Evolutionary conservation across 192 early-diverging fungal genomes (phyloP).

Genomic region (Backusella mclennaniae): DNA sequence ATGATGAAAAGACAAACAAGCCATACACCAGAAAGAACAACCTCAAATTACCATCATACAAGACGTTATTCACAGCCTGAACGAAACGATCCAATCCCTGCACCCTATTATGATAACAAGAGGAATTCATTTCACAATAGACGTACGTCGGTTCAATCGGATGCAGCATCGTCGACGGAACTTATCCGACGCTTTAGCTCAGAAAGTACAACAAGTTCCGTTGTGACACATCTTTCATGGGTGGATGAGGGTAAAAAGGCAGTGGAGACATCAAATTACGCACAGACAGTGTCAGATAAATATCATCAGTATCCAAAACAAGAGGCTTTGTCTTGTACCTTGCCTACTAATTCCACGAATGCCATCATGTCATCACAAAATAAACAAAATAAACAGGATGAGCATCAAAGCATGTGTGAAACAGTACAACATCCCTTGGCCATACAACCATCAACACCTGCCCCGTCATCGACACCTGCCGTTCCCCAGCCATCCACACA

Average conservation of each 20-base stretch:
- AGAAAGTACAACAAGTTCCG: slow-evolving; percentile 2
- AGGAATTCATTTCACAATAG: not conserved
- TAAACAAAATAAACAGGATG: not conserved
- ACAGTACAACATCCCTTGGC: not conserved
- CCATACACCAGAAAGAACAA: not conserved
- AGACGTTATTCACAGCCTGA: not conserved
- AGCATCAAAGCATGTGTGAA: not conserved
- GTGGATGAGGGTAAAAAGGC: not conserved
- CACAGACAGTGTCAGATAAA: slow-evolving; percentile 12
- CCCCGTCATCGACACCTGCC: not conserved
- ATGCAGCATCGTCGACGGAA: slow-evolving; percentile 2
- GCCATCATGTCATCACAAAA: not conserved
- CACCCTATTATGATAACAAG: not conserved
- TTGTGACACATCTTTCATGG: not conserved
- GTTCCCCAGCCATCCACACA: not conserved
- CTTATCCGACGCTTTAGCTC: slow-evolving; percentile 16
- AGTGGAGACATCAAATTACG: not conserved
- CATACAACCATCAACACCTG: not conserved
- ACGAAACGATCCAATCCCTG: not conserved
- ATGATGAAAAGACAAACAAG: slow-evolving; percentile 10
- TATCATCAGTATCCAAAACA: not conserved
- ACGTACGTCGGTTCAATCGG: slow-evolving; percentile 7
- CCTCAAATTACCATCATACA: not conserved
- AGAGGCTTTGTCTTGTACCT: not conserved
- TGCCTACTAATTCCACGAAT: not conserved